A percentile compares a stretch with the other conserved stretches of the same genome.
phyloP scores from a whole-genome alignment of 805 yeast species.

The Brettanomyces nanus region DNA sequence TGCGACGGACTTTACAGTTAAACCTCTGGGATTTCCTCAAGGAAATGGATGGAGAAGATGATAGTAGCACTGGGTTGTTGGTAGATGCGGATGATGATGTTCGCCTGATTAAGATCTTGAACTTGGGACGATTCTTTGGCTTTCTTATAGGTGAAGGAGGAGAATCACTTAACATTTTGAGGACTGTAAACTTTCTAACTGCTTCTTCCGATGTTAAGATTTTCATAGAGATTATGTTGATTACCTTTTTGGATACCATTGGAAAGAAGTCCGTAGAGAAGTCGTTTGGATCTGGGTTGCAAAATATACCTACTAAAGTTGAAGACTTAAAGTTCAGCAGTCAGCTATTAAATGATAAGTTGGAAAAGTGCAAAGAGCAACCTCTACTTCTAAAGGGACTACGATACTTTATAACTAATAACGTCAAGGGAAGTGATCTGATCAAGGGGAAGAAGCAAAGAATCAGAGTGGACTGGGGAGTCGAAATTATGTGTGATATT shows the following conservation, averaged over 20 bases:
- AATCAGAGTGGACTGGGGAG: conserved; percentile 61
- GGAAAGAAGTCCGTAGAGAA: conserved; percentile 55
- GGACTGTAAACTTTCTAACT: conserved; percentile 66
- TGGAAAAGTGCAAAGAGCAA: conserved; percentile 50
- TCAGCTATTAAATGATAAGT: conserved; percentile 26
- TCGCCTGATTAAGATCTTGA: conserved; percentile 52
- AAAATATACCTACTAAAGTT: conserved; percentile 18
- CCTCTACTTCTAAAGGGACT: conserved; percentile 55
- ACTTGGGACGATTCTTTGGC: conserved; percentile 79
- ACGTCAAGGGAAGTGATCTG: conserved; percentile 37
- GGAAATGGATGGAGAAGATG: conserved; percentile 50
- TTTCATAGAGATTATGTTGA: conserved; percentile 67
- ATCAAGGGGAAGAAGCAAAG: conserved; percentile 46
- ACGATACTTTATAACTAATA: conserved; percentile 47
- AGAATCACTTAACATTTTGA: conserved; percentile 63
- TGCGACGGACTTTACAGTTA: conserved; percentile 82
- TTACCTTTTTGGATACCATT: conserved; percentile 54
- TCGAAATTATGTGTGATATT: conserved; percentile 43
- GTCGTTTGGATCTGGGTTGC: conserved; percentile 35
- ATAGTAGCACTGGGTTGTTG: conserved; percentile 12
- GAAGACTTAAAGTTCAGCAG: conserved; percentile 28
- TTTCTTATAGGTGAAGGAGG: conserved; percentile 63
- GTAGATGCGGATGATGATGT: conserved; percentile 48
- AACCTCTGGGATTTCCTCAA: conserved; percentile 79
- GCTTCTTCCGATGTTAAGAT: conserved; percentile 51